Evolutionary conservation across 2,329 filamentous ascomycete genomes (phyloP).

Genomic region (Fusarium anthophilum): DNA sequence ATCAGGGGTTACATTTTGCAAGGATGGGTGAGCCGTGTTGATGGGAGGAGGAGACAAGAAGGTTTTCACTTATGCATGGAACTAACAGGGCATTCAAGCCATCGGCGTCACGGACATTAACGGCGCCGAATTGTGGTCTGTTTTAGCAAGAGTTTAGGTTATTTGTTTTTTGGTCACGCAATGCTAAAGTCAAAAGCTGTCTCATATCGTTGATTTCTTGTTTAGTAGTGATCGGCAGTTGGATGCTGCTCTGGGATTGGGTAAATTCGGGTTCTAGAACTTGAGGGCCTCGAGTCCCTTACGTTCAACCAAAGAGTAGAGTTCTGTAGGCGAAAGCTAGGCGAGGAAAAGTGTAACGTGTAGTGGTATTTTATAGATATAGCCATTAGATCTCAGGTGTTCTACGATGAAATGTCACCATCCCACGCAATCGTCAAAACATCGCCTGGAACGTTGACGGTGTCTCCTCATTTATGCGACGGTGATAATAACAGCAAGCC

Average conservation of each 20-base stretch:
- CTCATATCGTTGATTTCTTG: neutral
- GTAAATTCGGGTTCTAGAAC: neutral
- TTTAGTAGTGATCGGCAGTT: neutral
- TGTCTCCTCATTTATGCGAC: neutral
- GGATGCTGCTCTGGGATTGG: neutral
- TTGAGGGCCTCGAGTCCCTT: neutral
- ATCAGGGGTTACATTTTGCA: neutral
- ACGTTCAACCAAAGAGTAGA: neutral
- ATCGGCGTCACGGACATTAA: neutral
- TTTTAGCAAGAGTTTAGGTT: neutral
- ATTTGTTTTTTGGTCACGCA: neutral
- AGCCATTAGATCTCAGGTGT: neutral
- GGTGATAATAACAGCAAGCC: too few species aligned
- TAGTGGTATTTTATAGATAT: neutral
- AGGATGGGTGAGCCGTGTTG: neutral
- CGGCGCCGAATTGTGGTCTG: neutral
- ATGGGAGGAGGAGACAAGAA: neutral
- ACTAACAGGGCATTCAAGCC: neutral
- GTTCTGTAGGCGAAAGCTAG: neutral
- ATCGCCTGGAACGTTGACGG: neutral
- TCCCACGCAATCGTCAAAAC: neutral
- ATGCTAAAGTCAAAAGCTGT: neutral
- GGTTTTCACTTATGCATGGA: neutral
- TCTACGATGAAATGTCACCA: neutral
- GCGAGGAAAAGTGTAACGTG: neutral